Percentiles rank a stretch among this genome's conserved stretches.
These are phyloP conservation scores for Prunus salicina DNA, from an alignment of 306 rosid genomes.

Conservation along the genomic window DNA sequence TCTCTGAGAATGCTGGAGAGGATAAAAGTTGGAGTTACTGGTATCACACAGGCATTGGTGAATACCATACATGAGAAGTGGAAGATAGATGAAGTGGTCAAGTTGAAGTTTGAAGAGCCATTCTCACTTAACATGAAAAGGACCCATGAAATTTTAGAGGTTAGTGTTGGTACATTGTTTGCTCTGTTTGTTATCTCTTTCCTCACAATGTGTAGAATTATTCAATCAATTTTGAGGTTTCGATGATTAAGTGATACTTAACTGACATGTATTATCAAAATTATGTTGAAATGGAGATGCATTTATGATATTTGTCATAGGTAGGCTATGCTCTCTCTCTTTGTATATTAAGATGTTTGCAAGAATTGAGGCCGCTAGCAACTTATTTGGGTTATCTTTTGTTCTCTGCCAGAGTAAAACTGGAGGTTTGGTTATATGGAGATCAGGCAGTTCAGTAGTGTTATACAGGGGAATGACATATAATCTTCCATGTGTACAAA, in stretches of 20 bases:
- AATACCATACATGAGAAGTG: conserved; percentile 62
- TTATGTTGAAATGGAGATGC: conserved; percentile 3
- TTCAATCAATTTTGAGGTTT: neutral
- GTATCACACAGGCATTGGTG: conserved; percentile 73
- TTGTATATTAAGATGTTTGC: conserved; percentile 5
- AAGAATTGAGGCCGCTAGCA: conserved; percentile 11
- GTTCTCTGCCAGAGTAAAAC: conserved; percentile 59
- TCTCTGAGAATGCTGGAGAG: conserved; percentile 80
- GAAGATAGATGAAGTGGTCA: conserved; percentile 74
- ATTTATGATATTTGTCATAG: neutral
- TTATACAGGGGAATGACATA: conserved; percentile 78
- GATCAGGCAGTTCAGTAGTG: conserved; percentile 85
- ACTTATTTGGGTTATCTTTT: conserved; percentile 18
- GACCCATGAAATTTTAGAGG: conserved; percentile 74
- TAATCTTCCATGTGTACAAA: conserved; percentile 70
- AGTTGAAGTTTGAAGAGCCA: conserved; percentile 77
- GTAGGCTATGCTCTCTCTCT: neutral
- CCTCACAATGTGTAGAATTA: neutral
- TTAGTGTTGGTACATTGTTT: conserved; percentile 14
- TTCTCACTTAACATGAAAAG: conserved; percentile 71
- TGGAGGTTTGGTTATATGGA: conserved; percentile 88
- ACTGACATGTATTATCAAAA: neutral
- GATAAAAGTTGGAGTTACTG: conserved; percentile 66
- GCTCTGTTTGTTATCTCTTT: neutral
- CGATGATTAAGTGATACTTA: neutral